Conservation (phyloP, 2,329 filamentous ascomycete genomes). For the Coniochaeta ligniaria region DNA sequence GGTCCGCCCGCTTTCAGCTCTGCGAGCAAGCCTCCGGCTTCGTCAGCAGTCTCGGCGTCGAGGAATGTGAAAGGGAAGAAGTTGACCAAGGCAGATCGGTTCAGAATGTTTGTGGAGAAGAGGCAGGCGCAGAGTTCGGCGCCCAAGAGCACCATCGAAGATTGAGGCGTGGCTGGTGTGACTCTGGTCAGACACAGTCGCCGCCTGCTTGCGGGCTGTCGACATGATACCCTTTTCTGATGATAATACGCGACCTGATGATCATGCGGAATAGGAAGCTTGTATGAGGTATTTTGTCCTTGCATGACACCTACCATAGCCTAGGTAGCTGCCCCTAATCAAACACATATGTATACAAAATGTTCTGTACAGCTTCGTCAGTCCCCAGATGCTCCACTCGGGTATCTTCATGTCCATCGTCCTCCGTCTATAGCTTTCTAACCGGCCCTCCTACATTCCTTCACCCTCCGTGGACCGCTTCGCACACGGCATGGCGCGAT, state of each 20-base stretch:
- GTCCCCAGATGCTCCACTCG: not conserved
- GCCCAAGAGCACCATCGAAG: not conserved
- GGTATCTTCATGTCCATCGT: not conserved
- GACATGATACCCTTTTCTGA: not conserved
- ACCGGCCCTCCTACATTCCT: not conserved
- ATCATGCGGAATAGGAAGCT: not conserved
- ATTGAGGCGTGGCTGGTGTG: not conserved
- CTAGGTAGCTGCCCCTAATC: not conserved
- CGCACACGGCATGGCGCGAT: not conserved
- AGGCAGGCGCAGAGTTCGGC: not conserved
- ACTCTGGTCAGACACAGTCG: not conserved
- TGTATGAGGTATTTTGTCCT: not conserved
- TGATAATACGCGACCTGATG: not conserved
- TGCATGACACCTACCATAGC: not conserved
- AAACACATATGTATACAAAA: not conserved
- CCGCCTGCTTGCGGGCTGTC: not conserved
- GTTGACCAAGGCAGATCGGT: not conserved
- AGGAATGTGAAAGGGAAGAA: not conserved
- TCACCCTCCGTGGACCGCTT: not conserved
- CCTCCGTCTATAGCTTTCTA: not conserved
- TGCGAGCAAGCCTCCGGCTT: not conserved
- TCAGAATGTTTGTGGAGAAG: not conserved
- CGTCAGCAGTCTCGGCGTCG: not conserved
- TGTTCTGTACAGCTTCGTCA: not conserved
- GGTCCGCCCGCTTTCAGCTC: not conserved